phyloP scores from a whole-genome alignment of 805 yeast genomes.

The Torulaspora franciscae region DNA sequence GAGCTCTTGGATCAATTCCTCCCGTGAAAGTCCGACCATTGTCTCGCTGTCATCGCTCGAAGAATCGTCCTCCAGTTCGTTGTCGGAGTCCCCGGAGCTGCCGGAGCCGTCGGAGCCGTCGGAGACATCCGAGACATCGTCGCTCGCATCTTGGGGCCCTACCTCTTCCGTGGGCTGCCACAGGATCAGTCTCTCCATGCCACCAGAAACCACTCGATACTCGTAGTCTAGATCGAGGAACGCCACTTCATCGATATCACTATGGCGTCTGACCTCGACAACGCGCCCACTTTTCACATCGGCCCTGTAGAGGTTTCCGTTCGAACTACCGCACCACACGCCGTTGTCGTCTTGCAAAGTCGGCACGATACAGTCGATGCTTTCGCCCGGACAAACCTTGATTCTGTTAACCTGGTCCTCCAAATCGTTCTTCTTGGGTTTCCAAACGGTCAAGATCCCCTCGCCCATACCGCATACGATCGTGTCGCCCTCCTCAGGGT shows the following conservation, averaged over 20 bases:
- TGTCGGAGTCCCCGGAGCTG: background rate
- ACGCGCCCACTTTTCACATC: slow-evolving; percentile 61
- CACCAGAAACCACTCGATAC: slow-evolving; percentile 74
- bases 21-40: slow-evolving; percentile 19
- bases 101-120: too few relatives aligned
- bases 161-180: slow-evolving; percentile 52
- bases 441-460: slow-evolving; percentile 87
- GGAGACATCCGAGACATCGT: background rate
- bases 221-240: slow-evolving; percentile 73
- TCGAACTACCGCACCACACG: slow-evolving; percentile 76
- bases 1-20: slow-evolving; percentile 32
- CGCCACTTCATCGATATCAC: slow-evolving; percentile 66
- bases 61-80: slow-evolving; percentile 16
- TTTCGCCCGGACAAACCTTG: slow-evolving; percentile 59
- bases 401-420: slow-evolving; percentile 78
- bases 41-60: slow-evolving; percentile 11
- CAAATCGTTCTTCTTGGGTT: slow-evolving; percentile 58
- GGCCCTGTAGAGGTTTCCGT: slow-evolving; percentile 65
- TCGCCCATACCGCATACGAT: slow-evolving; percentile 85
- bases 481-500: slow-evolving; percentile 55
- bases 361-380: slow-evolving; percentile 66
- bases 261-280: slow-evolving; percentile 62
- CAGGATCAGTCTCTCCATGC: slow-evolving; percentile 73
- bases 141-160: slow-evolving; percentile 15
- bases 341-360: slow-evolving; percentile 44